These are phyloP conservation scores for Gynochthodes officinalis DNA, from an alignment of 257 asterid species.

Conservation along the genomic window DNA sequence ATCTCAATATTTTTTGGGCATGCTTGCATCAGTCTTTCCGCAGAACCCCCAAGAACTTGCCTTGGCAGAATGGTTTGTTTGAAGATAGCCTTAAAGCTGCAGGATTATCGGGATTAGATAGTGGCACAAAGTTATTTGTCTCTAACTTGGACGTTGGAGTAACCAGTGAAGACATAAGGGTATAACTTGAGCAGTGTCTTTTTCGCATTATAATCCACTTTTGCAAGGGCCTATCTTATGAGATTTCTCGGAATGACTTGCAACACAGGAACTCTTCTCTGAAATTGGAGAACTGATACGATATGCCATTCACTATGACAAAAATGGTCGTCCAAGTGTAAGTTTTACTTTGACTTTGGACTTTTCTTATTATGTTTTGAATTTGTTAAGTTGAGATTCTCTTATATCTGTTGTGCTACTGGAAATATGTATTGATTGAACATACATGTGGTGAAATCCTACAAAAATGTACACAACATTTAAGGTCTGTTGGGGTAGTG, in stretches of 20 bases:
- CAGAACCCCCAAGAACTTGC: conserved; percentile 69
- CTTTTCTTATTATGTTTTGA: background rate
- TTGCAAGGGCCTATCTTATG: conserved; percentile 31
- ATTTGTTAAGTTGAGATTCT: background rate
- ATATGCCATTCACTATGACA: conserved; percentile 82
- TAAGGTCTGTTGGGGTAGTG: background rate
- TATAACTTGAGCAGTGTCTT: conserved; percentile 37
- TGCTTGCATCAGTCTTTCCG: conserved; percentile 87
- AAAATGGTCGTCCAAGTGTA: conserved; percentile 85
- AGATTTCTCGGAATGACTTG: conserved; percentile 43
- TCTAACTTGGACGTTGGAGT: conserved; percentile 81
- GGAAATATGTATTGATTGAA: background rate
- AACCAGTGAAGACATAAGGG: conserved; percentile 91
- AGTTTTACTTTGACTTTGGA: conserved; percentile 25
- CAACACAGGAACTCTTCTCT: conserved; percentile 79
- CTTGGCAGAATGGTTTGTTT: conserved; percentile 83
- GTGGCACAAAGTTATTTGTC: conserved; percentile 58
- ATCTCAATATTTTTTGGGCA: conserved; percentile 60
- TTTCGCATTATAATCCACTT: conserved; percentile 29
- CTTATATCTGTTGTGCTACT: background rate
- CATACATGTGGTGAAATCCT: background rate
- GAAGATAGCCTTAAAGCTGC: conserved; percentile 90
- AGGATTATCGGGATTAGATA: conserved; percentile 67
- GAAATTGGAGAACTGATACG: conserved; percentile 82
- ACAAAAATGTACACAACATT: too few species aligned